phyloP scores from a whole-genome alignment of 116 monocot species.

The Papilionanthe hybrid region DNA sequence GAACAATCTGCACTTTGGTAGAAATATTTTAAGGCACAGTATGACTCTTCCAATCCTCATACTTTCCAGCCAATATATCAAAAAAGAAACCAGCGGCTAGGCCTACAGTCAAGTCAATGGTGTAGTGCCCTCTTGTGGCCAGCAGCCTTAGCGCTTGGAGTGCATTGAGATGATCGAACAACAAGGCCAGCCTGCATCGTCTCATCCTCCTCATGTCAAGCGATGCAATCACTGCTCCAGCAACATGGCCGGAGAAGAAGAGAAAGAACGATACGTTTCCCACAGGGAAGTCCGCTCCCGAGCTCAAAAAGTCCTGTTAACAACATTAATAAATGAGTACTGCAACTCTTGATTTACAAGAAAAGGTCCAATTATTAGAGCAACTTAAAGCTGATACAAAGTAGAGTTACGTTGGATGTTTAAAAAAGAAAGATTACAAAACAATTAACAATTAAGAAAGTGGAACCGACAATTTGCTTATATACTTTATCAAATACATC shows the following conservation, averaged over 20 bases:
- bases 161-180: slow-evolving; percentile 61
- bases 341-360: no score
- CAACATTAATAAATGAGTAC: background rate
- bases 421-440: no score
- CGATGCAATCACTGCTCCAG: slow-evolving; percentile 73
- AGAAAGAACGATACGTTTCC: slow-evolving; percentile 94
- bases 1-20: background rate
- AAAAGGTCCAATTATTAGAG: no score
- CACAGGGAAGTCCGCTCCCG: slow-evolving; percentile 81
- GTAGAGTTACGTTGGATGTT: no score
- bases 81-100: slow-evolving; percentile 72
- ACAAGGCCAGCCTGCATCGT: slow-evolving; percentile 37
- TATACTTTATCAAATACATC: no score
- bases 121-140: slow-evolving; percentile 86
- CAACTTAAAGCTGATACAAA: no score
- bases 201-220: slow-evolving; percentile 74
- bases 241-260: slow-evolving; percentile 95
- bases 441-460: no score
- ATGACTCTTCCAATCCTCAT: slow-evolving; percentile 11
- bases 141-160: slow-evolving; percentile 73
- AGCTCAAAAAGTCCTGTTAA: slow-evolving; percentile 58
- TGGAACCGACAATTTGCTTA: no score
- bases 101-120: slow-evolving; percentile 79
- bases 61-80: slow-evolving; percentile 56
- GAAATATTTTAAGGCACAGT: background rate